These are phyloP conservation scores for Sclerotiophoma versabilis DNA, from an alignment of 2,329 filamentous ascomycete species.

Conservation along the genomic window DNA sequence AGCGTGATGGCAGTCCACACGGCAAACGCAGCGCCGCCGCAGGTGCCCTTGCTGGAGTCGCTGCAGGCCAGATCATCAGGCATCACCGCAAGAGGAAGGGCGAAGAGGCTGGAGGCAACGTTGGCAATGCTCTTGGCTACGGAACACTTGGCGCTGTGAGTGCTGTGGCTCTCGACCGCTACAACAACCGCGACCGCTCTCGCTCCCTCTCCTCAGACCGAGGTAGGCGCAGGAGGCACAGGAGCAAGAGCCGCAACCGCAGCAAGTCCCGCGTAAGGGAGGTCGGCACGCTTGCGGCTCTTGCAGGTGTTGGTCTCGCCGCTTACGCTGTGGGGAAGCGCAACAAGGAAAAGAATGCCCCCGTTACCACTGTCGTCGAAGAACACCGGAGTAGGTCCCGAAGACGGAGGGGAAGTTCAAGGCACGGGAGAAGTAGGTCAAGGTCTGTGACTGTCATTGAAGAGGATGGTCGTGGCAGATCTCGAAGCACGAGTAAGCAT, in stretches of 20 bases:
- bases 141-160: conserved; percentile 68
- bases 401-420: conserved; percentile 43
- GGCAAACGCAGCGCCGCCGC: conserved; percentile 68
- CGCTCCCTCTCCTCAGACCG: conserved; percentile 50
- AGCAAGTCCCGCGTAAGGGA: conserved; percentile 57
- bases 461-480: conserved; percentile 33
- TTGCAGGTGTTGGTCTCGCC: conserved; percentile 66
- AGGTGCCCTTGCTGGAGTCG: conserved; percentile 66
- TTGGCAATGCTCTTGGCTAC: conserved; percentile 64
- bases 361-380: conserved; percentile 50
- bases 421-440: conserved; percentile 27
- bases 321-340: conserved; percentile 60
- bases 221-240: conserved; percentile 29
- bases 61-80: conserved; percentile 66
- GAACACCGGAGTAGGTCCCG: conserved; percentile 58
- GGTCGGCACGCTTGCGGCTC: conserved; percentile 64
- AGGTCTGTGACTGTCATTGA: conserved; percentile 49
- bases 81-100: conserved; percentile 65
- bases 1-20: conserved; percentile 51
- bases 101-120: conserved; percentile 59
- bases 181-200: conserved; percentile 56
- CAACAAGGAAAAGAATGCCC: conserved; percentile 57
- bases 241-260: conserved; percentile 40
- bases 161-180: conserved; percentile 64
- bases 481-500: conserved; percentile 54